Percentiles rank a stretch among this genome's conserved stretches.
Conservation (phyloP, 352 stramenopile species). For the Thalassiosira livingstoniorum region DNA sequence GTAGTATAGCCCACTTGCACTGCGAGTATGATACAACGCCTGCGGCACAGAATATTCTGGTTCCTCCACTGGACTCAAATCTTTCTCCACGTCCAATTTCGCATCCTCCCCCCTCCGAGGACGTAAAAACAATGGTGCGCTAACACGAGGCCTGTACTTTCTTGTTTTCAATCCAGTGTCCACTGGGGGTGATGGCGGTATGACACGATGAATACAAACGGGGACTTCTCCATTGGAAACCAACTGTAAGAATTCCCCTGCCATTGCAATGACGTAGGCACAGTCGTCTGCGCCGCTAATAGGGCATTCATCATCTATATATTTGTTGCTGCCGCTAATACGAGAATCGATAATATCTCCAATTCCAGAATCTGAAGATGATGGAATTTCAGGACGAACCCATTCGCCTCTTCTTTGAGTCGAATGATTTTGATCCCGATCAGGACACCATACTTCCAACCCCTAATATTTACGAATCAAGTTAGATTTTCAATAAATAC, state of each 20-base stretch:
- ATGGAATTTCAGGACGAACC: slow-evolving; percentile 24
- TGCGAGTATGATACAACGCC: neutral
- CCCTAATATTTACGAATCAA: no score
- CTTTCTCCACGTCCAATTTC: slow-evolving; percentile 32
- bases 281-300: no score
- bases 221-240: slow-evolving; percentile 55
- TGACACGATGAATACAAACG: slow-evolving; percentile 65
- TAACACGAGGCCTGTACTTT: slow-evolving; percentile 35
- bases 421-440: neutral
- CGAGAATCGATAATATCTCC: neutral
- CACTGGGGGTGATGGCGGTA: slow-evolving; percentile 31
- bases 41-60: neutral
- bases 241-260: slow-evolving; percentile 69
- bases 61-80: slow-evolving; percentile 20
- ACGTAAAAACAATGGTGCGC: slow-evolving; percentile 43
- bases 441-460: slow-evolving; percentile 66
- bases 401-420: slow-evolving; percentile 32
- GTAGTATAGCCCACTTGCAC: slow-evolving; percentile 38
- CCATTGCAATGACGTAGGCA: slow-evolving; percentile 61
- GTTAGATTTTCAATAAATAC: no score
- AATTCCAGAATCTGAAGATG: neutral
- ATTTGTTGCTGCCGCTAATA: neutral
- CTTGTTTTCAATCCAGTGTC: neutral
- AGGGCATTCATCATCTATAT: slow-evolving; percentile 10
- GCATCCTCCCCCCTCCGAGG: slow-evolving; percentile 37